Evolutionary conservation across 305 asterid species (phyloP), one percentile per base, ranked within the genome.

Genomic region (Withania somnifera): DNA sequence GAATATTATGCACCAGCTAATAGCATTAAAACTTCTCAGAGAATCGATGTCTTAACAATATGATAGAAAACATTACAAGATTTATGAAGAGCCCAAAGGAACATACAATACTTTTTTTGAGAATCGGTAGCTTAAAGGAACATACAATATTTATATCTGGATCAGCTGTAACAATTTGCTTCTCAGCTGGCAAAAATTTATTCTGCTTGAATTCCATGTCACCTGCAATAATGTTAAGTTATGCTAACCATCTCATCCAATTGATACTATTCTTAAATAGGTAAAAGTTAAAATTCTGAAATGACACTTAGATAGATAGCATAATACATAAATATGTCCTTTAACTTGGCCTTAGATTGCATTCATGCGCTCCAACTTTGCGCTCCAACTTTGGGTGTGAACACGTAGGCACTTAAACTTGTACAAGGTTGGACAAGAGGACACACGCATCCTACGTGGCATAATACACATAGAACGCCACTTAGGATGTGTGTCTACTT

Each of bases 171-270:
- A 96, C 96, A 77, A 93, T 85, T 90, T 94, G 98, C 86, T 90
- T 94, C 80, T 93, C 98, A 20, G 97, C 93, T 84, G 99, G 95
- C 75, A 94, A 89, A 82, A 87, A 94, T 86, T 94, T 95, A 87
- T 95, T 95, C 91, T 94, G 98, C 93, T 96, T 96, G 95, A 96
- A 96, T 87, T 94, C 98, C 98, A 94, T 92, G 86, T 95, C 99
- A 83, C 99, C 98, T 95, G 95, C 83, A 90, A 84, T 36, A 50
- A 86, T 67, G 47, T 40, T 71, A 79, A 75, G 80, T 28, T n/a
- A 26, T 71, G 73, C 54, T 45, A 34, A 22, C 50, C 13, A 80
- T 24, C 50, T 40, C 34, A 54, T 38, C 60, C 69, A 24, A 77
- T 28, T 26, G 45, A 15, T 28, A 51, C 40, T 9, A 26, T 28